phyloP scores from a whole-genome alignment of 1,284 basidiomycete species.

The Moesziomyces globuligerus region DNA sequence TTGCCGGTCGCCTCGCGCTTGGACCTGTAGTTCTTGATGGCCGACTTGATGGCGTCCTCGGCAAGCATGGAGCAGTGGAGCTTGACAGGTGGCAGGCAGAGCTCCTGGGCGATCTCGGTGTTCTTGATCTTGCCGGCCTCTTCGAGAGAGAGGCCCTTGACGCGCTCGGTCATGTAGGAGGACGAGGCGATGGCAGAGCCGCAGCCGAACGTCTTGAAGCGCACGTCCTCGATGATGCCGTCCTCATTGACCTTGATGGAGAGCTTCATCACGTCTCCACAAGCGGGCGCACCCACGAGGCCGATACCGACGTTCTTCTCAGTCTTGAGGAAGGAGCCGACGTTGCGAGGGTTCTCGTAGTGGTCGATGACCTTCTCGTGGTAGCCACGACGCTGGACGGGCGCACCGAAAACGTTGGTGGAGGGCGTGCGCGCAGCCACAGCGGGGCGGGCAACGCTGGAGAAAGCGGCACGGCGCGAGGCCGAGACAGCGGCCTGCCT shows the following conservation, averaged over 20 bases:
- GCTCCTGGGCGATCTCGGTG: slow-evolving; percentile 97
- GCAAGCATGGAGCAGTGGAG: slow-evolving; percentile 82
- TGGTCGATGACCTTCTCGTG: slow-evolving; percentile 68
- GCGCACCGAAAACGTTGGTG: slow-evolving; percentile 22
- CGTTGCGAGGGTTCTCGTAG: slow-evolving; percentile 67
- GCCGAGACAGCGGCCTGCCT: slow-evolving; percentile 40
- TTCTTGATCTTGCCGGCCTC: slow-evolving; percentile 97
- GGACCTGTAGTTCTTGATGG: slow-evolving; percentile 65
- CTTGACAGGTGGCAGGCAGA: slow-evolving; percentile 89
- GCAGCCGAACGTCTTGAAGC: slow-evolving; percentile 80
- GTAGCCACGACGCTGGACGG: slow-evolving; percentile 53
- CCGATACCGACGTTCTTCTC: slow-evolving; percentile 94
- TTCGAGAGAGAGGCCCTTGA: slow-evolving; percentile 92
- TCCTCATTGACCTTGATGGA: slow-evolving; percentile 97
- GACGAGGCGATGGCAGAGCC: slow-evolving; percentile 93
- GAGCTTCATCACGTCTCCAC: slow-evolving; percentile 97
- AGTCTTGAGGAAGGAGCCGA: slow-evolving; percentile 91
- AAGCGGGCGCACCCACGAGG: slow-evolving; percentile 95
- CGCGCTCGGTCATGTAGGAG: slow-evolving; percentile 81
- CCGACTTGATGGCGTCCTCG: slow-evolving; percentile 88
- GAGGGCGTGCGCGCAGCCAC: slow-evolving; percentile 22
- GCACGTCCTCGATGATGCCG: slow-evolving; percentile 94
- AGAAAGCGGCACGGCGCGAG: slow-evolving; percentile 33
- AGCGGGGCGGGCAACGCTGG: slow-evolving; percentile 40
- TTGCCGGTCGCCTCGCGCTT: slow-evolving; percentile 60